Percentiles rank a stretch among this genome's conserved stretches.
These are phyloP conservation scores for Tulasnella sp. DNA, from an alignment of 768 basidiomycete species.

Conservation along the genomic window DNA sequence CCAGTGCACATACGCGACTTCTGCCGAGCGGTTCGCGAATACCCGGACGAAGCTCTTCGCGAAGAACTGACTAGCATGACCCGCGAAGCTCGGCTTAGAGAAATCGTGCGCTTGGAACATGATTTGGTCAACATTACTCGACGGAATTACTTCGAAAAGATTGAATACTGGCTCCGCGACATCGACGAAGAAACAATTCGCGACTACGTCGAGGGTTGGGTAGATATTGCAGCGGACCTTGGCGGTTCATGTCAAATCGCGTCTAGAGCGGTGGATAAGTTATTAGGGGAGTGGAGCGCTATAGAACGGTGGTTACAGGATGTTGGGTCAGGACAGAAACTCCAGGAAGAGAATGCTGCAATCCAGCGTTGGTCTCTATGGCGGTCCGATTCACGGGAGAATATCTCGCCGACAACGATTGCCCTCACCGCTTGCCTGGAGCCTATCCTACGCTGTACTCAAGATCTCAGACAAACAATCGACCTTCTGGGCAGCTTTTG, in stretches of 20 bases:
- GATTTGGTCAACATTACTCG: background rate
- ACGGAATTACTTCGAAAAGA: background rate
- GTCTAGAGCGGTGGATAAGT: conserved; percentile 47
- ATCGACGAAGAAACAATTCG: background rate
- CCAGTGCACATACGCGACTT: background rate
- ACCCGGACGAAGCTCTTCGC: background rate
- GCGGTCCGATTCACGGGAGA: background rate
- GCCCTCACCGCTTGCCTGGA: background rate
- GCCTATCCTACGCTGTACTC: background rate
- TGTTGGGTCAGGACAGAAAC: background rate
- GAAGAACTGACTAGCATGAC: background rate
- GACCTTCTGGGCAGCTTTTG: background rate
- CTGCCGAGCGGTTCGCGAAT: background rate
- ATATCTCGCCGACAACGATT: background rate
- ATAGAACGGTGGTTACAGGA: background rate
- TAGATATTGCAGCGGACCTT: background rate
- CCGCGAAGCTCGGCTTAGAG: background rate
- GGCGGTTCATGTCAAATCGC: background rate
- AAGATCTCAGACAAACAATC: background rate
- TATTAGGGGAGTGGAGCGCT: background rate
- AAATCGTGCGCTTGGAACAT: background rate
- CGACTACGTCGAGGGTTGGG: background rate
- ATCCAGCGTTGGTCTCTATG: background rate
- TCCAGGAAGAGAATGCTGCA: background rate
- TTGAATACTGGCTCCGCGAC: background rate